Base-by-base conservation (phyloP, 352 stramenopile genomes). In the Globisporangium iwayamae region DNA sequence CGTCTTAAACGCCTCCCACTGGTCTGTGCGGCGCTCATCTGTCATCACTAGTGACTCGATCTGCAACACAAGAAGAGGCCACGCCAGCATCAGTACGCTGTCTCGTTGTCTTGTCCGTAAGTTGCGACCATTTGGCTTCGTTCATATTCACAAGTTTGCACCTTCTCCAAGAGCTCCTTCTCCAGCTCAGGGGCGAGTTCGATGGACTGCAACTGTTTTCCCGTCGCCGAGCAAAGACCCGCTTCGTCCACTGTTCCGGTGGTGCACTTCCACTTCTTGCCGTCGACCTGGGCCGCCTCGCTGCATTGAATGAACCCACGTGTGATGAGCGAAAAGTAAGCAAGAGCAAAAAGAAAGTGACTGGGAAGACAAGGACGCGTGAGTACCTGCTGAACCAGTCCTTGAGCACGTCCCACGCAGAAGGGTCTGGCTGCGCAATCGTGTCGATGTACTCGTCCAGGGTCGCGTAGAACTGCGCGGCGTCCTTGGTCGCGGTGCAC, bases 1-100 rank as follows among this genome's bases (percentile, higher is more conserved):
- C 55, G 67, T 47, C 74, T 95, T 94, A 65, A 96, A 97, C 32
- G 69, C 82, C 22, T 75, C 72, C 87, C 90, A 97, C 68, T 96
- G 84, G 63, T 65, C 69, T 25, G 72, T 78, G 20, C 84, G 81
- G 41, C 81, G 79, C 54, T 92, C 83, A 50, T 91, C 82, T 16
- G 80, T 90, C 25, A 73, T 77, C 59, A 93, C 87, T n/a, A 94
- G 74, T 45, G 74, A 80, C 68, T 93, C 84, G 18, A 95, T 80
- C 86, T 95, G 56, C 28, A 57, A 13, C 20, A 66, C 16, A 3
- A 52, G 38, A 52, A 54, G 25, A 28, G 25, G 25, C 25, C 25
- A 28, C 25, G 25, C 25, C 25, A 28, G 25, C 2, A 2, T 28
- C 1, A 28, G 25, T 28, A 28, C 25, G 25, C 25, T 28, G 25